These are phyloP conservation scores for Globisporangium lucens DNA, from an alignment of 352 stramenopile species.

Conservation along the genomic window DNA sequence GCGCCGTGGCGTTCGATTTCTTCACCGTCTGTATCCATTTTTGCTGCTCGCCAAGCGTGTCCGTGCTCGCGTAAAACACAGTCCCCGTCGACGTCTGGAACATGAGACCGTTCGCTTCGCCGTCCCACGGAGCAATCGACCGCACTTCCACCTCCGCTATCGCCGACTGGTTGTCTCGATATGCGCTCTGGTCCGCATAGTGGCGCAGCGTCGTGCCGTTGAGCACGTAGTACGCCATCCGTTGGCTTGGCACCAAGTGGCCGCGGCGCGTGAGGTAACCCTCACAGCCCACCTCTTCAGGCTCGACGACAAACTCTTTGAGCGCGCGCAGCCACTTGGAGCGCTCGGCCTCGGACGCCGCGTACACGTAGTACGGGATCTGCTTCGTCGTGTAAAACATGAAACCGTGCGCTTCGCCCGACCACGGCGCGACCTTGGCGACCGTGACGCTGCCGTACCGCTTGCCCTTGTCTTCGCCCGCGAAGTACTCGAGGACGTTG, in stretches of 20 bases:
- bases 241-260: conserved; percentile 84
- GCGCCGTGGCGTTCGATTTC: conserved; percentile 63
- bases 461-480: conserved; percentile 80
- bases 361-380: conserved; percentile 89
- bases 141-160: conserved; percentile 84
- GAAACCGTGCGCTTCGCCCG: conserved; percentile 81
- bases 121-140: conserved; percentile 73
- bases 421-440: conserved; percentile 84
- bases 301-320: conserved; percentile 84
- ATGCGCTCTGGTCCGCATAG: conserved; percentile 79
- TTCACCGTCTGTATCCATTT: conserved; percentile 80
- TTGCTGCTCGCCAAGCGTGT: conserved; percentile 73
- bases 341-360: conserved; percentile 70
- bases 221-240: conserved; percentile 84
- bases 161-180: conserved; percentile 82
- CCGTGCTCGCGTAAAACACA: conserved; percentile 82
- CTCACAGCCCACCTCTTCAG: conserved; percentile 83
- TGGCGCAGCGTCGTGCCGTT: conserved; percentile 80
- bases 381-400: conserved; percentile 91
- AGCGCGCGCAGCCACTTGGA: conserved; percentile 79
- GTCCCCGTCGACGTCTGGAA: conserved; percentile 83
- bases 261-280: conserved; percentile 84
- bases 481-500: conserved; percentile 85
- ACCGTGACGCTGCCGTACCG: conserved; percentile 84
- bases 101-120: conserved; percentile 79